A percentile compares a stretch with the other conserved stretches of the same genome.
Evolutionary conservation across 2,329 filamentous ascomycete species (phyloP).

Genomic region (Hypoxylon sp.): DNA sequence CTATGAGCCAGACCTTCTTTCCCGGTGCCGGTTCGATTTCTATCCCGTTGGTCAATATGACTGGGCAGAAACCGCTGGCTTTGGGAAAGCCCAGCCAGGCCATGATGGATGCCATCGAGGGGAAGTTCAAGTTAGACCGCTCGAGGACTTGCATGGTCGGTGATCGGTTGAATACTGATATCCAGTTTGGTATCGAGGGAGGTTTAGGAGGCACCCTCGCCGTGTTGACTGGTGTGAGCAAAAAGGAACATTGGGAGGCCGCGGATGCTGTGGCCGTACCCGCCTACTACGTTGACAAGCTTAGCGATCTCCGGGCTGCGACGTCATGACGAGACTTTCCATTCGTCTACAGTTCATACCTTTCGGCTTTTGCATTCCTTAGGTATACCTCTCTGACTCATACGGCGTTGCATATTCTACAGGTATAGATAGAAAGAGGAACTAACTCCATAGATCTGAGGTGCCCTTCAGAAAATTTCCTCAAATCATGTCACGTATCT

Average conservation of each 20-base stretch:
- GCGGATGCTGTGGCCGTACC: conserved; percentile 78
- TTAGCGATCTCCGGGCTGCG: conserved; percentile 77
- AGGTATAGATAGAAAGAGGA: conserved; percentile 29
- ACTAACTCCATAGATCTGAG: conserved; percentile 18
- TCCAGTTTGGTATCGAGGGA: conserved; percentile 93
- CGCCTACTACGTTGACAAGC: conserved; percentile 83
- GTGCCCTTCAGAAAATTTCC: neutral
- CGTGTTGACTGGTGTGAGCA: conserved; percentile 89
- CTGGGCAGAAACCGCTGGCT: conserved; percentile 76
- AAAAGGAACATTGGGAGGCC: conserved; percentile 85
- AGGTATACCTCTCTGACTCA: neutral
- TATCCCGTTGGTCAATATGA: conserved; percentile 81
- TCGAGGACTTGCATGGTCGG: conserved; percentile 94
- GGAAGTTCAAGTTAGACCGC: conserved; percentile 91
- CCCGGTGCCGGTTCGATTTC: conserved; percentile 89
- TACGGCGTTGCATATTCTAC: conserved; percentile 1
- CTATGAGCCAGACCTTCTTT: conserved; percentile 84
- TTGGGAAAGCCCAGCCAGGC: conserved; percentile 96
- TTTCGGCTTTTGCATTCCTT: neutral
- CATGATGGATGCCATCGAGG: conserved; percentile 99
- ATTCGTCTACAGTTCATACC: conserved; percentile 14
- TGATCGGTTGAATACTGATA: conserved; percentile 94
- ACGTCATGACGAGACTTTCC: conserved; percentile 34
- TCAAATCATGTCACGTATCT: conserved; percentile 1
- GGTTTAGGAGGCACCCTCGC: conserved; percentile 90